Evolutionary conservation across 2,329 filamentous ascomycete genomes (phyloP).

Genomic region (Neofusicoccum umdonicola): DNA sequence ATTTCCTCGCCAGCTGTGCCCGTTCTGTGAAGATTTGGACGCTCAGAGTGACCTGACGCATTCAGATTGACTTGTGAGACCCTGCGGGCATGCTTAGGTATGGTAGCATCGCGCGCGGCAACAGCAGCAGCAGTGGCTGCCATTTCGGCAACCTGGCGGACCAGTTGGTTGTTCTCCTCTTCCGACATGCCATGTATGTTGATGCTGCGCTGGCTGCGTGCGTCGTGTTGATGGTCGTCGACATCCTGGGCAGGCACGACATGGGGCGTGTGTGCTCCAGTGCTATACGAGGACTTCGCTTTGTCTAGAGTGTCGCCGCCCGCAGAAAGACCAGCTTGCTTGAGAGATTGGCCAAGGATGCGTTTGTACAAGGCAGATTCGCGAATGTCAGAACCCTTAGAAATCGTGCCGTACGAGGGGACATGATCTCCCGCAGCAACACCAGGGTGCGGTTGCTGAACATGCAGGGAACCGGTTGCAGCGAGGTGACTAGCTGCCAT

Average conservation of each 20-base stretch:
- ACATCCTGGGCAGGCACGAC: slow-evolving; percentile 36
- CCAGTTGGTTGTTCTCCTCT: slow-evolving; percentile 76
- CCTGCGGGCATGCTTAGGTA: slow-evolving; percentile 51
- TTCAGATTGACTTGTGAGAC: slow-evolving; percentile 43
- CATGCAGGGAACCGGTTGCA: slow-evolving; percentile 27
- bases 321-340: slow-evolving; percentile 69
- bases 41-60: slow-evolving; percentile 35
- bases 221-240: slow-evolving; percentile 38
- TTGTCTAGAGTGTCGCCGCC: neutral
- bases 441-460: slow-evolving; percentile 16
- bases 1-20: slow-evolving; percentile 45
- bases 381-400: slow-evolving; percentile 54
- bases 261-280: slow-evolving; percentile 31
- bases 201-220: slow-evolving; percentile 40
- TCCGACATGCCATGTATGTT: slow-evolving; percentile 68
- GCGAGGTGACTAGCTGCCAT: slow-evolving; percentile 36
- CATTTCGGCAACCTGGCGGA: slow-evolving; percentile 88
- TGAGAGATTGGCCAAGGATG: slow-evolving; percentile 85
- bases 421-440: slow-evolving; percentile 17
- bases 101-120: slow-evolving; percentile 72
- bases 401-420: slow-evolving; percentile 24
- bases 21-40: slow-evolving; percentile 37
- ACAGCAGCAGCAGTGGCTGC: slow-evolving; percentile 87
- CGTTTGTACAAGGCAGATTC: slow-evolving; percentile 90
- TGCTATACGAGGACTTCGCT: slow-evolving; percentile 1